Conservation (phyloP, 768 basidiomycete genomes). For the Jaapia argillacea region DNA sequence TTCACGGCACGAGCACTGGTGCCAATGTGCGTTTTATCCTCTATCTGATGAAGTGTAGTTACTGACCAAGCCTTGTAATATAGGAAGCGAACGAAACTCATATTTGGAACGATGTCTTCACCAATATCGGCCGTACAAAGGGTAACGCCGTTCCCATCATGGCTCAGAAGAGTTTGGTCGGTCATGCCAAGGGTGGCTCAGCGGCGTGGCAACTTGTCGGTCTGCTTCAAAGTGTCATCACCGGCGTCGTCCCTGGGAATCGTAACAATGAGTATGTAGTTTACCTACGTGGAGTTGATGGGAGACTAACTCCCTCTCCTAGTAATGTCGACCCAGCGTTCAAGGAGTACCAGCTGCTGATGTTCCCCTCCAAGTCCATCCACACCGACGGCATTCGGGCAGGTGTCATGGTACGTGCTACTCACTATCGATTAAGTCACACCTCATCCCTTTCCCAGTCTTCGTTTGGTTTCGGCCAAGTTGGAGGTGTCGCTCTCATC, state of each 20-base stretch:
- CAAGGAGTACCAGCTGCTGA: conserved; percentile 77
- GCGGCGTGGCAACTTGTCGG: conserved; percentile 97
- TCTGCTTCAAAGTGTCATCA: conserved; percentile 73
- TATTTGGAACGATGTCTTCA: conserved; percentile 94
- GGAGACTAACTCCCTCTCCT: conserved; percentile 8
- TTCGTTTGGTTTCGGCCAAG: conserved; percentile 97
- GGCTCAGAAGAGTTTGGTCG: conserved; percentile 95
- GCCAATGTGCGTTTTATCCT: conserved; percentile 47
- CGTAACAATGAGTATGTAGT: conserved; percentile 85
- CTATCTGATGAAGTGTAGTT: conserved; percentile 1
- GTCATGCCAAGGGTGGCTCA: conserved; percentile 98
- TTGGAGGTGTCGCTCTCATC: conserved; percentile 85
- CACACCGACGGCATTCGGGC: conserved; percentile 88
- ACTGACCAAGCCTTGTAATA: conserved; percentile 7
- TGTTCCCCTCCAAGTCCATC: conserved; percentile 97
- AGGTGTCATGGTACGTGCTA: conserved; percentile 63
- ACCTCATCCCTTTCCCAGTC: conserved; percentile 40
- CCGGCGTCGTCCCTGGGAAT: conserved; percentile 90
- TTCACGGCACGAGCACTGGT: conserved; percentile 81
- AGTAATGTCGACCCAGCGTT: conserved; percentile 94
- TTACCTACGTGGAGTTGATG: not conserved
- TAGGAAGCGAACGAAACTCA: conserved; percentile 96
- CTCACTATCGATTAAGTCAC: no score
- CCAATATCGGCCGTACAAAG: conserved; percentile 76
- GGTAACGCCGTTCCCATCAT: conserved; percentile 98